Base-by-base conservation (phyloP, 1,284 basidiomycete genomes). In the Thelephora terrestris region DNA sequence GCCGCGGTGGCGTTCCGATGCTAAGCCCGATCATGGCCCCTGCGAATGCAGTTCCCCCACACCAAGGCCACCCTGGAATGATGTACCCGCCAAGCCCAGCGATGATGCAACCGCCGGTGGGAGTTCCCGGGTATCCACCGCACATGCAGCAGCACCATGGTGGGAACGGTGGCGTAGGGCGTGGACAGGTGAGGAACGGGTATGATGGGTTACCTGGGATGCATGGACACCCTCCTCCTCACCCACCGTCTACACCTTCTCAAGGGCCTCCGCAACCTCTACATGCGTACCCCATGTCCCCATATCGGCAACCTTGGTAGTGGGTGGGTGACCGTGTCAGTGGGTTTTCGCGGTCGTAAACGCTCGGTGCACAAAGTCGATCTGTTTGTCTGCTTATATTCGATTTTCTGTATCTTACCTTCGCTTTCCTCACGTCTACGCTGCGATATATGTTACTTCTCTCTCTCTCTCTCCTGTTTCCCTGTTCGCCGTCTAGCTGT, bases 31-130 rank as follows among this genome's bases (percentile, higher is more conserved):
- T 74, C 14, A 70, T 85, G 67, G 63, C 74, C 35, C 78, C 78
- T 59, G 72, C 78, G 18, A 52, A 61, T 20, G 46, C 61, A 6
- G 67, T 63, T 25, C 65, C 74, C 44, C 60, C 64, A 14, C 29
- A 32, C 29, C 54, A 47, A 56, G 63, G 55, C 53, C 61, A 42
- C 25, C 39, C 39, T 10, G 25, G n/a, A 12, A 42, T 61, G 43
- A 78, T 85, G 74, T 87, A 85, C 60, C 66, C 71, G 5, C 68
- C 71, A 32, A 86, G 81, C 57, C 85, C 85, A 7, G 77, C 79
- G 32, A 62, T 86, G 60, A 73, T 86, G 68, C 81, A 77, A 54
- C 65, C 78, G 7, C 66, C 71, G 4, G 56, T 57, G 7, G 53
- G 55, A n/a, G 58, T 62, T 50, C 56, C 56, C 24, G 52, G 59